phyloP scores from a whole-genome alignment of 2,329 filamentous ascomycete species.

The Microdochium paspali region DNA sequence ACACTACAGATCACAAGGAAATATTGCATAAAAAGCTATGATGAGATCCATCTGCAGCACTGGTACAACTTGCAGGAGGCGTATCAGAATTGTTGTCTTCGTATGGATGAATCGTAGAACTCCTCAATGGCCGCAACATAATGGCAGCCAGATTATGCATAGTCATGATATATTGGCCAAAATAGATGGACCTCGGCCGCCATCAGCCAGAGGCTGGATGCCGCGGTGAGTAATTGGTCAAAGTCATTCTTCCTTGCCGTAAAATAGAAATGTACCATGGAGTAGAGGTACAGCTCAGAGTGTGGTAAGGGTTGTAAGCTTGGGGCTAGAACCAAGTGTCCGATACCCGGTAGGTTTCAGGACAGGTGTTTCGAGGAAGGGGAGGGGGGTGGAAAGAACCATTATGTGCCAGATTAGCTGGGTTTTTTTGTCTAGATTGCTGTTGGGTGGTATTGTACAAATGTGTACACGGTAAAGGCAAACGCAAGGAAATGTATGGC shows the following conservation, averaged over 20 bases:
- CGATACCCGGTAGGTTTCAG: too few relatives aligned
- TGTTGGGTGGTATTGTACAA: constrained; percentile 21
- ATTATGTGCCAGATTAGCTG: not conserved
- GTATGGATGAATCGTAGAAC: too few relatives aligned
- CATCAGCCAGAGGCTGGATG: not conserved
- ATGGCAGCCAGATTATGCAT: too few relatives aligned
- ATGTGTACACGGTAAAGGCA: constrained; percentile 15
- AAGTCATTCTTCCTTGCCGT: not conserved
- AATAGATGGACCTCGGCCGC: constrained; percentile 1
- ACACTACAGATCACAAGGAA: too few relatives aligned
- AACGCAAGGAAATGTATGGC: constrained; percentile 10
- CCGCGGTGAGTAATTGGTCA: constrained; percentile 1
- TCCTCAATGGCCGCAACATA: too few relatives aligned
- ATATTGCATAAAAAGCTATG: too few relatives aligned
- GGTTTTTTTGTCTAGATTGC: constrained; percentile 1
- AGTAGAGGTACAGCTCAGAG: constrained; percentile 1
- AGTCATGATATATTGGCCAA: not conserved
- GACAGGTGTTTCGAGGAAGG: not conserved
- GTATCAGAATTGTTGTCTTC: too few relatives aligned
- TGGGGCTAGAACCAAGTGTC: not conserved
- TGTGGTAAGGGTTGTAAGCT: not conserved
- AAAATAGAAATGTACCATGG: constrained; percentile 1
- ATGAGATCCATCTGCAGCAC: too few relatives aligned
- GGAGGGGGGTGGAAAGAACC: too few relatives aligned
- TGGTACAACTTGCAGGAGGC: too few relatives aligned